Evolutionary conservation across 2,329 filamentous ascomycete genomes (phyloP).

Genomic region (Tolypocladium tropicale): DNA sequence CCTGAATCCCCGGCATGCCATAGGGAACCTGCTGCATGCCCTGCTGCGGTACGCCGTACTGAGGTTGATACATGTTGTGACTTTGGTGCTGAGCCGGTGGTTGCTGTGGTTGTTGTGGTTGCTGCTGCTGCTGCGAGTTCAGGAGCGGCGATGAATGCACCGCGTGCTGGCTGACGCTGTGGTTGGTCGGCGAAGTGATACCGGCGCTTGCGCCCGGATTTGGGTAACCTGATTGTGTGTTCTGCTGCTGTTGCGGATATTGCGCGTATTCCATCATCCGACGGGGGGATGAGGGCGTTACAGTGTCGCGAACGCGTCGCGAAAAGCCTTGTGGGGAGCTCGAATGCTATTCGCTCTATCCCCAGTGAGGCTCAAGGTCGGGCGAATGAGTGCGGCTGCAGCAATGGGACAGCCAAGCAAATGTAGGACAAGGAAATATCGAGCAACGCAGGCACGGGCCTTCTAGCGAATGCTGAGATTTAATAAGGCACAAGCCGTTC

Average conservation of each 20-base stretch:
- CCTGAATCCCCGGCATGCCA: constrained; percentile 72
- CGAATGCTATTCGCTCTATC: constrained; percentile 12
- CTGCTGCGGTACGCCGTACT: constrained; percentile 63
- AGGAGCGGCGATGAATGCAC: constrained; percentile 73
- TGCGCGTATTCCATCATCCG: constrained; percentile 66
- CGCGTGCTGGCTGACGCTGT: constrained; percentile 55
- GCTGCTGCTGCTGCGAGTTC: constrained; percentile 63
- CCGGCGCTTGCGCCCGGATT: constrained; percentile 42
- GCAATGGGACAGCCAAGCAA: constrained; percentile 5
- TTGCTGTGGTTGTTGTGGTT: constrained; percentile 4
- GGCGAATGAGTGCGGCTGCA: constrained; percentile 9
- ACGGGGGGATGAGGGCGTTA: constrained; percentile 13
- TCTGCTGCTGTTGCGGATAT: constrained; percentile 60
- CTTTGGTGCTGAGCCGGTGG: constrained; percentile 22
- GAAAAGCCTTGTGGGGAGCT: constrained; percentile 9
- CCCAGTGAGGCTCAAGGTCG: constrained; percentile 3
- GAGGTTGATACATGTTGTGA: constrained; percentile 72
- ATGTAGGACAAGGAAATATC: constrained; percentile 7
- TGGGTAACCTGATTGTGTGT: constrained; percentile 55
- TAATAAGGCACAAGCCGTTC: constrained; percentile 20
- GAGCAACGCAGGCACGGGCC: constrained; percentile 13
- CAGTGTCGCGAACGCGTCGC: constrained; percentile 12
- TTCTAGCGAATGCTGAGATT: constrained; percentile 18
- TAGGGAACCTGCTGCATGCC: constrained; percentile 60
- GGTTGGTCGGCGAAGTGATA: constrained; percentile 66